phyloP scores from a whole-genome alignment of 768 basidiomycete genomes.

The Hysterangium stoloniferum region DNA sequence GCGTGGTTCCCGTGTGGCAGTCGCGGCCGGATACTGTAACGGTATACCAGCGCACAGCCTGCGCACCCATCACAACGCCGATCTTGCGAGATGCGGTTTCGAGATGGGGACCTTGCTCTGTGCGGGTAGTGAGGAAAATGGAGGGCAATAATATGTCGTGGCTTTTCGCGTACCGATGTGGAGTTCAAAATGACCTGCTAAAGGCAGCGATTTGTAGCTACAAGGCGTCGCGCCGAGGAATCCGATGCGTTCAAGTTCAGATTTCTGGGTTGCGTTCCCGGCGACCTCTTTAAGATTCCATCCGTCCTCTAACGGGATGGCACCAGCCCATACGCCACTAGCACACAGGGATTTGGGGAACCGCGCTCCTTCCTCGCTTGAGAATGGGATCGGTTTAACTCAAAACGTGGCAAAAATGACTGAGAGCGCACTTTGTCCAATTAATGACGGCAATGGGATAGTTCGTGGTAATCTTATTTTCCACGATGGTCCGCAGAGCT shows the following conservation, averaged over 20 bases:
- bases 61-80: conserved; percentile 12
- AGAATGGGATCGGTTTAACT: background rate
- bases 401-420: background rate
- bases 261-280: conserved; percentile 12
- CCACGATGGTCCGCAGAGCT: conserved; percentile 13
- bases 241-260: conserved; percentile 16
- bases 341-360: conserved; percentile 14
- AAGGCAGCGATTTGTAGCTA: conserved; percentile 11
- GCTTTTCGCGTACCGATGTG: conserved; percentile 13
- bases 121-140: background rate
- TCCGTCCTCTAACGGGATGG: conserved; percentile 5
- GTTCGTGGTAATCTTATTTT: conserved; percentile 15
- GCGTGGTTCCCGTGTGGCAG: conserved; percentile 15
- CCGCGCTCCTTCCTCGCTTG: conserved; percentile 17
- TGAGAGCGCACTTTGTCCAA: conserved; percentile 16
- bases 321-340: conserved; percentile 16
- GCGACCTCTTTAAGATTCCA: conserved; percentile 12
- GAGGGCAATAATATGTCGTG: background rate
- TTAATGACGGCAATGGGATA: conserved; percentile 16
- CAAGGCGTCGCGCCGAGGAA: conserved; percentile 15
- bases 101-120: conserved; percentile 15
- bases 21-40: conserved; percentile 14
- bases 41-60: conserved; percentile 15
- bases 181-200: conserved; percentile 16
- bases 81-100: conserved; percentile 8